These are phyloP conservation scores for Suillus lakei DNA, from an alignment of 768 basidiomycete species.

Conservation along the genomic window DNA sequence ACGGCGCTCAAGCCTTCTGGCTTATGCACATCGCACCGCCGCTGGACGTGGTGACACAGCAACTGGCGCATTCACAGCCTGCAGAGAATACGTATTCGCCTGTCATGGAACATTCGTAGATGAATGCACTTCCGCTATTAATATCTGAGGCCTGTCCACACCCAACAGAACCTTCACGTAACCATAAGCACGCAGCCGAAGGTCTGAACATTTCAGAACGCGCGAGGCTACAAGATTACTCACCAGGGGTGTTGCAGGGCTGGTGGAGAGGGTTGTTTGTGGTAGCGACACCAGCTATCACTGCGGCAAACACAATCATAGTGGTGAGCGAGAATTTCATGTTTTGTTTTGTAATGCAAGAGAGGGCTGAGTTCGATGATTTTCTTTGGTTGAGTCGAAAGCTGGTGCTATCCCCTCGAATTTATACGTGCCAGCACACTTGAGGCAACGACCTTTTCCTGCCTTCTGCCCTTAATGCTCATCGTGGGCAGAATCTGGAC, in stretches of 20 bases:
- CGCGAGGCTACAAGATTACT: neutral
- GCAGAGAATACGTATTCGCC: neutral
- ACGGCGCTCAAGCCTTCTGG: no score
- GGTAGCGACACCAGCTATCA: neutral
- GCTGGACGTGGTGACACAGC: neutral
- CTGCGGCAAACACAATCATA: neutral
- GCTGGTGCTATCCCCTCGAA: no score
- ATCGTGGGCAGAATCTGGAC: no score
- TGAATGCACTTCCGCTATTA: neutral
- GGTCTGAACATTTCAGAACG: no score
- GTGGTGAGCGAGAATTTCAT: neutral
- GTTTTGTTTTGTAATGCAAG: no score
- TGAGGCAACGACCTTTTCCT: no score
- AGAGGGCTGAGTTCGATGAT: no score
- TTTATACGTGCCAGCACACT: no score
- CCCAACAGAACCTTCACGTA: no score
- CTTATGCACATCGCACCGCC: no score
- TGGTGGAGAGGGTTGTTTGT: neutral
- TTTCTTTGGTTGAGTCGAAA: no score
- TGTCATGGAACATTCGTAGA: neutral
- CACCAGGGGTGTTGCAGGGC: neutral
- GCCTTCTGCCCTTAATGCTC: no score
- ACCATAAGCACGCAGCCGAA: neutral
- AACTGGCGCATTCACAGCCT: neutral
- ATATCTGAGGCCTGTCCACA: neutral